Conservation (phyloP, 257 asterid genomes). For the Lantana camara region DNA sequence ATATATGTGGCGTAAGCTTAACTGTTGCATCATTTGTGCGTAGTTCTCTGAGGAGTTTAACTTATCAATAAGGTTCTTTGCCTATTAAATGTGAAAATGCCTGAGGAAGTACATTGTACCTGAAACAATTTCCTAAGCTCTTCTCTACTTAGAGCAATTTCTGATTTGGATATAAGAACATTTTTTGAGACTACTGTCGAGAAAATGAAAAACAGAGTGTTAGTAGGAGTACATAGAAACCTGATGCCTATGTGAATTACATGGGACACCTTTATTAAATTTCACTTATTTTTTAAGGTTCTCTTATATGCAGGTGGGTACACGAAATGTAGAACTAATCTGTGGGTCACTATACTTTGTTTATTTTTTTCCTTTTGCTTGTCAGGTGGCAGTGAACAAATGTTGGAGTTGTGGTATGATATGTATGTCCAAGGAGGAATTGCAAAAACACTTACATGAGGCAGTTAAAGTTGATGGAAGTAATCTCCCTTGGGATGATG, state of each 20-base stretch:
- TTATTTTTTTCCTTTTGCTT: slow-evolving; percentile 10
- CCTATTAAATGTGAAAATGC: slow-evolving; percentile 1
- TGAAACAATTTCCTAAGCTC: slow-evolving; percentile 4
- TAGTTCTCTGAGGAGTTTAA: not conserved
- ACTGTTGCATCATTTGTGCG: no score
- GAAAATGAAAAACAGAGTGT: slow-evolving; percentile 10
- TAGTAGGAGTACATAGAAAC: slow-evolving; percentile 6
- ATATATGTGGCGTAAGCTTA: no score
- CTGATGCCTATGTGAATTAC: not conserved
- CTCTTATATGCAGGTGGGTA: slow-evolving; percentile 5
- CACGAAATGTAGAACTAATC: slow-evolving; percentile 12
- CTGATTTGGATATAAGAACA: not conserved
- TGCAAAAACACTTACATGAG: slow-evolving; percentile 63
- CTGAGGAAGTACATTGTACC: not conserved
- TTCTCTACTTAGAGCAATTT: not conserved
- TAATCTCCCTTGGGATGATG: slow-evolving; percentile 74
- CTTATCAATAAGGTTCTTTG: not conserved
- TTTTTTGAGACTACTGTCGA: not conserved
- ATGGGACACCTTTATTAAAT: not conserved
- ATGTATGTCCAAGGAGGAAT: slow-evolving; percentile 48
- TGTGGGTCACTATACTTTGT: slow-evolving; percentile 5
- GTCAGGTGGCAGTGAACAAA: slow-evolving; percentile 65
- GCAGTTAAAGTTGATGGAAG: slow-evolving; percentile 30
- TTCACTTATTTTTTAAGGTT: slow-evolving; percentile 12
- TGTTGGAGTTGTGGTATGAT: slow-evolving; percentile 67